Percentiles rank a stretch among this genome's conserved stretches.
These are phyloP conservation scores for Huntiella decipiens DNA, from an alignment of 2,329 filamentous ascomycete species.

Conservation along the genomic window DNA sequence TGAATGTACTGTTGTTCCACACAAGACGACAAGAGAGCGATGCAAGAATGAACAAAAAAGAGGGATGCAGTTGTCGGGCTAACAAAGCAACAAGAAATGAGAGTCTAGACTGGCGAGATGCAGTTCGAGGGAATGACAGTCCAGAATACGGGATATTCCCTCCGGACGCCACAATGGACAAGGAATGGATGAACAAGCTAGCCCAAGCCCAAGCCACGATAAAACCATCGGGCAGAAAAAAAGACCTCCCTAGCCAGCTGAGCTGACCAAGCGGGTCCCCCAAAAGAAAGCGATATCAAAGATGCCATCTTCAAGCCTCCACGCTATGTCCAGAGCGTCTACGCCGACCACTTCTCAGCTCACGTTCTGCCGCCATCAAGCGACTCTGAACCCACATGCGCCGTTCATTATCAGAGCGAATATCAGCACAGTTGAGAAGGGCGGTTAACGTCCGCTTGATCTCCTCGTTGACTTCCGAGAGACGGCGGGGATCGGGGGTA, in stretches of 20 bases:
- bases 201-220: too few species aligned
- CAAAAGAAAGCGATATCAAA: neutral
- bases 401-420: slow-evolving; percentile 30
- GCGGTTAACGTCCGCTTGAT: slow-evolving; percentile 43
- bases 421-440: slow-evolving; percentile 39
- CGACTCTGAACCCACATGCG: slow-evolving; percentile 40
- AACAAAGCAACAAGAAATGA: slow-evolving; percentile 1
- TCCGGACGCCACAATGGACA: too few species aligned
- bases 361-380: slow-evolving; percentile 41
- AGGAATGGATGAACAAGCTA: too few species aligned
- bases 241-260: too few species aligned
- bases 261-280: neutral
- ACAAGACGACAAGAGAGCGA: neutral
- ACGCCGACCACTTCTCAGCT: slow-evolving; percentile 33
- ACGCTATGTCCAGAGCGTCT: slow-evolving; percentile 22
- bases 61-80: neutral
- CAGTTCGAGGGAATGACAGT: too few species aligned
- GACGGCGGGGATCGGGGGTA: slow-evolving; percentile 28
- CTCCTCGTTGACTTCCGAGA: slow-evolving; percentile 38
- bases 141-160: too few species aligned
- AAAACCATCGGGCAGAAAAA: too few species aligned
- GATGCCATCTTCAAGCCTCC: neutral
- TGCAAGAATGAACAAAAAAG: too few species aligned
- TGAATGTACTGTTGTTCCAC: neutral
- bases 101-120: too few species aligned